A percentile compares a stretch with the other conserved stretches of the same genome.
phyloP scores from a whole-genome alignment of 2,329 filamentous ascomycete genomes.

The Venturia effusa region DNA sequence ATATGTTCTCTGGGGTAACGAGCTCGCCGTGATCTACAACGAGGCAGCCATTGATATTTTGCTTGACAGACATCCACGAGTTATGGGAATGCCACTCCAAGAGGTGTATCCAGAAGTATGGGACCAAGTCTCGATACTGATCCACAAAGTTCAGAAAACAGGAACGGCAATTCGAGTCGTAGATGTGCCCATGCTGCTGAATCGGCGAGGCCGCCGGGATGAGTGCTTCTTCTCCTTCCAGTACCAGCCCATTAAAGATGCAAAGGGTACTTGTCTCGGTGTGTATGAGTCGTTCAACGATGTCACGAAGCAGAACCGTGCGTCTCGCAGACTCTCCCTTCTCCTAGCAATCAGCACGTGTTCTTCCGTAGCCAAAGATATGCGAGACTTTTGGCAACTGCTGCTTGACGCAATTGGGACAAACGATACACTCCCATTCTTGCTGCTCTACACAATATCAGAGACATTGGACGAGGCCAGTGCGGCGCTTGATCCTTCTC shows the following conservation, averaged over 20 bases:
- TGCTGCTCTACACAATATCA: not conserved
- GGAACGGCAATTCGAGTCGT: not conserved
- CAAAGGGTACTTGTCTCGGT: not conserved
- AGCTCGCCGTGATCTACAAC: conserved; percentile 5
- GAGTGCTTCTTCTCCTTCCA: not conserved
- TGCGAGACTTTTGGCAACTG: not conserved
- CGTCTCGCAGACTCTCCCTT: not conserved
- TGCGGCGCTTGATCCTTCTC: not conserved
- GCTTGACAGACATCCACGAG: not conserved
- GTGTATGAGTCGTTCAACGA: not conserved
- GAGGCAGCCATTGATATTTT: not conserved
- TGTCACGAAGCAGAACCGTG: not conserved
- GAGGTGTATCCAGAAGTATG: not conserved
- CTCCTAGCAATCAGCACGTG: not conserved
- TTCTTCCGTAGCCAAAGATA: not conserved
- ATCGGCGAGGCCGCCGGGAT: not conserved
- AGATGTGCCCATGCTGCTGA: not conserved
- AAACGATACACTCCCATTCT: not conserved
- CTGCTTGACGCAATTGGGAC: not conserved
- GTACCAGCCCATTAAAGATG: not conserved
- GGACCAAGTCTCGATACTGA: not conserved
- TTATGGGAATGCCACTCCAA: not conserved
- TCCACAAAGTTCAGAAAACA: not conserved
- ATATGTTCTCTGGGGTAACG: not conserved
- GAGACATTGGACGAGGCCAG: not conserved